Evolutionary conservation across 768 basidiomycete species (phyloP), one percentile per base, ranked within the genome.

Genomic region (Kwoniella sp.): DNA sequence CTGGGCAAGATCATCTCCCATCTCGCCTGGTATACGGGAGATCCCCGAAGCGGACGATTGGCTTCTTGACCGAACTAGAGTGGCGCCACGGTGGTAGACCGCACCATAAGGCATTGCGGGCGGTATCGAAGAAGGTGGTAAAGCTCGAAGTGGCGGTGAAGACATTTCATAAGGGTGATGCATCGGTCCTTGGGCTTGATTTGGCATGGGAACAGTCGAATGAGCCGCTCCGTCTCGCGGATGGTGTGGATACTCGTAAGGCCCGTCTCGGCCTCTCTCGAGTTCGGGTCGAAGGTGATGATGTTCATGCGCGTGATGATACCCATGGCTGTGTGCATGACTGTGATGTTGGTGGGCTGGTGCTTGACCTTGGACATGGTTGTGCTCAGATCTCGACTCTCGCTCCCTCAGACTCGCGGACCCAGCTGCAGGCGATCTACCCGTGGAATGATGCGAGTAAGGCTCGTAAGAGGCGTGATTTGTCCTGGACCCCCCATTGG

Each of bases 101-200:
- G 55, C 15, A 12, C 21, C 44, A n/a, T 58, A 58, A 15, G 25
- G 24, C 36, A 47, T 44, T 19, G 40, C 36, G 15, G 49, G 49
- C 10, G 62, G 62, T 48, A 64, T 52, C 13, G 62, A 50, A 7
- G 62, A 57, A 40, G 62, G 62, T 27, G 62, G 62, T 6, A 64
- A 46, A n/a, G 62, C 62, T 40, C 62, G 55, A 10, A 64, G 33
- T 13, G 62, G 62, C 12, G 62, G 62, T 15, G 62, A 64, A n/a
- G 62, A n/a, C 25, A 64, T 51, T 26, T 64, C 62, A 37, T 64
- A 64, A 1, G 24, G 44, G 26, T 50, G 52, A 30, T 22, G 50
- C 30, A 22, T 51, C n/a, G 37, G 52, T 8, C 27, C 17, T n/a
- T 52, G 47, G 33, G 29, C 17, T 12, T 54, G 30, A 37, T 62